Conservation (phyloP, 257 asterid genomes). For the Solanum tarapatanum region DNA sequence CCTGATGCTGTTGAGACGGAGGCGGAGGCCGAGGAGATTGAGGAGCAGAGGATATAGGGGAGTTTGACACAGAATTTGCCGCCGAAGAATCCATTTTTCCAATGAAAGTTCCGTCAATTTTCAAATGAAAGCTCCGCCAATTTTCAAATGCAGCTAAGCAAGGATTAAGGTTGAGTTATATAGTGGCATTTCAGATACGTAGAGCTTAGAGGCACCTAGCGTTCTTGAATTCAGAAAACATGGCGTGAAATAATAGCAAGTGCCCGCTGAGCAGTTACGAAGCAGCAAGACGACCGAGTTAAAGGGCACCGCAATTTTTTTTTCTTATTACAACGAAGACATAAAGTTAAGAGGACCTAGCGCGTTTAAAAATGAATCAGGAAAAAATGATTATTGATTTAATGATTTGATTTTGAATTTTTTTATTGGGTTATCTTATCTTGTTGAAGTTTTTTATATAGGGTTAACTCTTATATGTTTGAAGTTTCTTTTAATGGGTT, state of each 20-base stretch:
- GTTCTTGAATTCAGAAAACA: not conserved
- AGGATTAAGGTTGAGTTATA: not conserved
- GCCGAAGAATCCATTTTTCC: not conserved
- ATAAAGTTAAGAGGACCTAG: not conserved
- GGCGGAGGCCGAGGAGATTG: not conserved
- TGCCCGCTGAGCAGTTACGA: not conserved
- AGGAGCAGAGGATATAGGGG: constrained; percentile 2
- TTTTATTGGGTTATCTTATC: no score
- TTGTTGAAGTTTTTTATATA: no score
- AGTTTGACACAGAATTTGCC: not conserved
- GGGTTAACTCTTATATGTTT: not conserved
- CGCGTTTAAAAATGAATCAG: no score
- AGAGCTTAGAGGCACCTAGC: not conserved
- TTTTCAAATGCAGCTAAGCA: not conserved
- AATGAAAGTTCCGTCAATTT: not conserved
- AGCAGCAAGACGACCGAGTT: not conserved
- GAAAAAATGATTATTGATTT: no score
- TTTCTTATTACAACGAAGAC: not conserved
- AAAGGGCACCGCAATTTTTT: not conserved
- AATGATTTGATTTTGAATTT: no score
- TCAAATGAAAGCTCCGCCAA: no score
- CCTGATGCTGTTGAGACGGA: not conserved
- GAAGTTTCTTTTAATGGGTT: not conserved
- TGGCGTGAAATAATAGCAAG: not conserved
- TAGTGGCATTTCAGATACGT: not conserved